Base-by-base conservation (phyloP, 768 basidiomycete species). In the Mrakia gelida region DNA sequence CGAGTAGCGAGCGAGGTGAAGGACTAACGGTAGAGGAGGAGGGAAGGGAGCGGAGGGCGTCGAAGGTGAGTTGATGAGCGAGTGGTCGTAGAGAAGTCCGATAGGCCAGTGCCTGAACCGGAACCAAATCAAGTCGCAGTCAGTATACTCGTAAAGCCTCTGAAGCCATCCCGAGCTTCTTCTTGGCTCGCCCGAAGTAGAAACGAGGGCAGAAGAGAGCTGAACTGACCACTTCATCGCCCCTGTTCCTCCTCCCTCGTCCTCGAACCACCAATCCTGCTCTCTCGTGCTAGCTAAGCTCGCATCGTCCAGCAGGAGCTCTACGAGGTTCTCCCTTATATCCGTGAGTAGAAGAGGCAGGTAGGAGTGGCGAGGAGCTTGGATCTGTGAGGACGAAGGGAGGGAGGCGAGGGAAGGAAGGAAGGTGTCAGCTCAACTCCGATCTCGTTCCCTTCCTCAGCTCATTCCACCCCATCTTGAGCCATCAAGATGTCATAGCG, bases 261-360 rank as follows among this genome's bases (percentile, higher is more conserved):
- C 92, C 85, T 97, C 94, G 84, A 99, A 97, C 97, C 96, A 98
- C 92, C 96, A 94, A 73, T 95, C 92, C 77, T 93, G 92, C 80
- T 95, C 93, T 82, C 92, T 92, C 79, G 95, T 85, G 15, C 87
- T 81, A 79, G 90, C 90, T 7, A 90, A 90, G 43, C 91, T 90
- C 52, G 89, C 88, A 81, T 96, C 94, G 82, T 97, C 94, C 82
- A 98, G 91, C 18, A 95, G 92, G 75, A 98, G 90, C 80, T 97
- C 93, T 87, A 92, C 90, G 80, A 98, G 88, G 85, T 94, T 94
- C 81, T 90, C 88, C 78, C 91, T 89, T 78, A 99, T 89, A 82
- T 97, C 94, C 5, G 94, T 91, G 82, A 98, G 88, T 67, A 98
- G 85, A 38, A 98, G 87, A 18, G 97, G 93, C 52, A 99, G 90